Percentiles rank a stretch among this genome's conserved stretches.
These are phyloP conservation scores for Pleomassaria siparia DNA, from an alignment of 2,329 filamentous ascomycete genomes.

Conservation along the genomic window DNA sequence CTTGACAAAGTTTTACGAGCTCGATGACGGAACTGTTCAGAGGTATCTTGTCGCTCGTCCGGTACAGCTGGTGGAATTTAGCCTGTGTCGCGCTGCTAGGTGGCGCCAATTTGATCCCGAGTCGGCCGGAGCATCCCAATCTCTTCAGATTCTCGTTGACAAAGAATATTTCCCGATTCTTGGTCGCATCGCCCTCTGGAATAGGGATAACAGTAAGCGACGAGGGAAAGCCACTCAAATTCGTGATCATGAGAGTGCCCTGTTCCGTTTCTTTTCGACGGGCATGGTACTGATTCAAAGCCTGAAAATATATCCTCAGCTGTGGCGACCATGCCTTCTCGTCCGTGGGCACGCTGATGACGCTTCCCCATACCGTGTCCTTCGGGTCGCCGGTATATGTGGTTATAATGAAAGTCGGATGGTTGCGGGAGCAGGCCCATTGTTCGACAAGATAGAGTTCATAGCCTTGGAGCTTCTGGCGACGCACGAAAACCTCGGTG, in stretches of 20 bases:
- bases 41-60: conserved; percentile 78
- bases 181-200: conserved; percentile 80
- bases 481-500: conserved; percentile 73
- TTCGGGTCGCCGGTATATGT: conserved; percentile 88
- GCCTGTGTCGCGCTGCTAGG: conserved; percentile 81
- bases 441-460: conserved; percentile 95
- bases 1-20: conserved; percentile 87
- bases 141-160: conserved; percentile 94
- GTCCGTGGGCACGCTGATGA: conserved; percentile 80
- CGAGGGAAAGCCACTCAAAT: conserved; percentile 88
- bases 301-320: conserved; percentile 81
- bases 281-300: conserved; percentile 82
- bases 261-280: conserved; percentile 77
- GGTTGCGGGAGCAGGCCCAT: conserved; percentile 90
- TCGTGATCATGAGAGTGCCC: conserved; percentile 90
- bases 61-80: conserved; percentile 91
- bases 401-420: conserved; percentile 87
- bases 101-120: conserved; percentile 76
- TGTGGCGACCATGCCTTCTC: conserved; percentile 77
- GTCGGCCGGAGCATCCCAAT: conserved; percentile 85
- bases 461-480: conserved; percentile 73
- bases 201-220: conserved; percentile 89
- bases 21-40: conserved; percentile 80
- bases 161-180: conserved; percentile 80
- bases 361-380: conserved; percentile 75